phyloP scores from a whole-genome alignment of 257 asterid species.

The Solanum piurae region DNA sequence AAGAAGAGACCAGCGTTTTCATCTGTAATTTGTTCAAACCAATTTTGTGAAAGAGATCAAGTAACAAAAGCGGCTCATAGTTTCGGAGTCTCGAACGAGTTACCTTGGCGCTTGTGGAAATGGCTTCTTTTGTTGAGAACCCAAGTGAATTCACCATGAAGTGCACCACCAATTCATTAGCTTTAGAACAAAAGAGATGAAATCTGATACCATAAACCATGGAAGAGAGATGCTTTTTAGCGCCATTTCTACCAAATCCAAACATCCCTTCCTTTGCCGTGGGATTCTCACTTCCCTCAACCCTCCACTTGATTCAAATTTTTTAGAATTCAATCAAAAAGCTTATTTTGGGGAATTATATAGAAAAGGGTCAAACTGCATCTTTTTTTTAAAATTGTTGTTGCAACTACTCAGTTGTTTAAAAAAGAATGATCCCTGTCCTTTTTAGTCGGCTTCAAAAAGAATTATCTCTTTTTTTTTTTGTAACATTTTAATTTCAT shows the following conservation, averaged over 20 bases:
- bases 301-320: no score
- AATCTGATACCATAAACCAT: background rate
- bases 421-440: no score
- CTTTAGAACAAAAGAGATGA: background rate
- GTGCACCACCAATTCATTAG: background rate
- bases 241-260: background rate
- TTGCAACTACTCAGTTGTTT: no score
- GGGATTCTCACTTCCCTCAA: background rate
- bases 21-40: conserved; percentile 13
- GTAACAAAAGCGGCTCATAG: background rate
- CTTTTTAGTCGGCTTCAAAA: no score
- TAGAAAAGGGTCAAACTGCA: no score
- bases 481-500: no score
- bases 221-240: background rate
- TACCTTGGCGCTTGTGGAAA: background rate
- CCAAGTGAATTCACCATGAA: conserved; percentile 4
- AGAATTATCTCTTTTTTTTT: no score
- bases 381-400: no score
- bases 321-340: no score
- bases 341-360: no score
- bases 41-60: background rate
- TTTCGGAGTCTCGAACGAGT: background rate
- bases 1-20: background rate
- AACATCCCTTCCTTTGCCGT: background rate
- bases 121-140: conserved; percentile 14